Conservation (phyloP, 495 filamentous ascomycete genomes). For the Margaritispora aquatica region DNA sequence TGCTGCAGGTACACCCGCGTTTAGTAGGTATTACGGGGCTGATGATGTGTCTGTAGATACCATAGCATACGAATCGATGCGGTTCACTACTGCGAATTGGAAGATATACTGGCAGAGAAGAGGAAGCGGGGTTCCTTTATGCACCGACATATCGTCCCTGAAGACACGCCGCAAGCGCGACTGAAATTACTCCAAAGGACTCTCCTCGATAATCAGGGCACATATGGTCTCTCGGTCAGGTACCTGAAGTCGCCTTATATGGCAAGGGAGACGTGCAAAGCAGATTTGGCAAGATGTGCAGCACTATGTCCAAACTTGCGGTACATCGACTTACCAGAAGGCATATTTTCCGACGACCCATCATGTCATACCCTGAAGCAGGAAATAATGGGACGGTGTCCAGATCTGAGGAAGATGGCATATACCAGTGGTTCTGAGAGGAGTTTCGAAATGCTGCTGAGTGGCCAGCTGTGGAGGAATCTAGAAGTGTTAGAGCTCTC, state of each 20-base stretch:
- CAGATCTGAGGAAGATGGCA: constrained; percentile 80
- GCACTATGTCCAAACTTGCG: constrained; percentile 78
- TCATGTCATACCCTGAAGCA: constrained; percentile 67
- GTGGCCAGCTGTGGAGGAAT: constrained; percentile 63
- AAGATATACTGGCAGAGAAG: constrained; percentile 68
- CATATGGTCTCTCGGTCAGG: constrained; percentile 58
- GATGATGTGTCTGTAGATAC: constrained; percentile 49
- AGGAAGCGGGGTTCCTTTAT: constrained; percentile 71
- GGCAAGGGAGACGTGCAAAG: constrained; percentile 82
- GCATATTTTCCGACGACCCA: constrained; percentile 73
- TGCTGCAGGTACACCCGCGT: constrained; percentile 48
- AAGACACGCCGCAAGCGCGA: constrained; percentile 70
- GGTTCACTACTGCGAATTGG: constrained; percentile 90
- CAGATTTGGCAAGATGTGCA: constrained; percentile 77
- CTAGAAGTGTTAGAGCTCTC: constrained; percentile 76
- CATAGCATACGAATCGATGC: constrained; percentile 85
- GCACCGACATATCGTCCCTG: constrained; percentile 66
- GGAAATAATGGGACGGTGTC: constrained; percentile 77
- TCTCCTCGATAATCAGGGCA: constrained; percentile 62
- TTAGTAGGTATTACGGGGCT: background rate
- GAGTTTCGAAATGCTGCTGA: constrained; percentile 62
- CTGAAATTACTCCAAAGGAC: constrained; percentile 73
- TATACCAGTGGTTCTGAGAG: constrained; percentile 75
- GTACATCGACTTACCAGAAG: constrained; percentile 89
- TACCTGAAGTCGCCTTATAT: constrained; percentile 93